Evolutionary conservation across 257 asterid species (phyloP).

Genomic region (Solanum clarkiae): DNA sequence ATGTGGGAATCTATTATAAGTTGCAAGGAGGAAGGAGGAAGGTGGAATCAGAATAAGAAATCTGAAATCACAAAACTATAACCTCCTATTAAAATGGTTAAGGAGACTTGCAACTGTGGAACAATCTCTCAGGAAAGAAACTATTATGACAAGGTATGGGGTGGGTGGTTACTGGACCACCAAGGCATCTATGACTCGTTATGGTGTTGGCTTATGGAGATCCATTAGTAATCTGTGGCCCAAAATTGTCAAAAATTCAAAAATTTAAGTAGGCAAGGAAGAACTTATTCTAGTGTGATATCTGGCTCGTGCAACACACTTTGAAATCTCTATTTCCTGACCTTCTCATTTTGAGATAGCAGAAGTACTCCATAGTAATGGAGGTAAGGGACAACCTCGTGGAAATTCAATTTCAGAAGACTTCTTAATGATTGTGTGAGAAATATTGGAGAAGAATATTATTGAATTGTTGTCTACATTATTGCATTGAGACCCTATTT

Average conservation of each 20-base stretch:
- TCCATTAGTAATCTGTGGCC: neutral
- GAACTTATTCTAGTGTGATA: neutral
- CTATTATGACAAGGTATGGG: neutral
- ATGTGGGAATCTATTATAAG: neutral
- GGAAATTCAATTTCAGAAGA: neutral
- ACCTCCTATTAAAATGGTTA: neutral
- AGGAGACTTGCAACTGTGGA: neutral
- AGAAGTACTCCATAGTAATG: neutral
- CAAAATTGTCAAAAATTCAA: neutral
- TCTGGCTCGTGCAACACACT: neutral
- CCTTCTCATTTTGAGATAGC: neutral
- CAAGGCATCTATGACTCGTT: neutral
- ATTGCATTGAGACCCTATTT: no score
- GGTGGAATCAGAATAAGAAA: neutral
- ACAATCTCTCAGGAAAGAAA: neutral
- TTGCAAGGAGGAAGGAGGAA: neutral
- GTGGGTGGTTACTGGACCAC: neutral
- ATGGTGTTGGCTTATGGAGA: neutral
- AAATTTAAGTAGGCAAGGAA: neutral
- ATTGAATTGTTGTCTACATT: no score
- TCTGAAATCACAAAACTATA: neutral
- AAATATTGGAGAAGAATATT: no score
- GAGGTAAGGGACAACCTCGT: neutral
- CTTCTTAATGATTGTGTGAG: neutral
- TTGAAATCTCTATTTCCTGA: neutral